Evolutionary conservation across 1,284 basidiomycete species (phyloP), one percentile per base, ranked within the genome.

Genomic region (Trichosporon ovoides): DNA sequence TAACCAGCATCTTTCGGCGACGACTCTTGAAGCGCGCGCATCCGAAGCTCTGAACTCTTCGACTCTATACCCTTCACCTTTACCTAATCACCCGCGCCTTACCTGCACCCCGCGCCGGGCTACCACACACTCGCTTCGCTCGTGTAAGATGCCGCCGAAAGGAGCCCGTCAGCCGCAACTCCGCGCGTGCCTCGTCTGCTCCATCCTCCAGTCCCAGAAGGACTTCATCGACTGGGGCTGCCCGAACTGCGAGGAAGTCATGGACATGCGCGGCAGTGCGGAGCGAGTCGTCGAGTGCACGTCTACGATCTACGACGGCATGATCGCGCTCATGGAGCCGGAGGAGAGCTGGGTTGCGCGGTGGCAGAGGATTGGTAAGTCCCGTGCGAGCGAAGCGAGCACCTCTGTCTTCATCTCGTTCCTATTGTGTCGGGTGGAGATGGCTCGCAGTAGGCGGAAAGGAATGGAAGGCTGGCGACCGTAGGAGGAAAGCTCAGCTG

Each of bases 231-330:
- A 84, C 64, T 80, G 82, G 46, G 95, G 95, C 3, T 98, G 95
- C 73, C 95, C 95, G 37, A 98, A 98, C 73, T 98, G 95, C 76
- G 95, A 98, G 69, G 89, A 95, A 68, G 83, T 95, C 66, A 84
- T 98, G 75, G 88, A 94, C 92, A 89, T 98, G 86, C 91, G 91
- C 77, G 87, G 87, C 22, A 88, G 85, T 60, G 81, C 84, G 14
- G 94, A 97, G 65, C 83, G 90, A 35, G 90, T 98, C 33, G 79
- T 84, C 12, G 82, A 85, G 58, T 97, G 92, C 77, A 98, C 95
- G 10, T 95, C 91, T n/a, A 87, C 88, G 1, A 87, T 90, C 65
- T 98, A 89, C 69, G 95, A 98, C 70, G 96, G 96, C 18, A 83
- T 92, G 52, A 90, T 98, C 67, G 86, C 92, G 5, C 85, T 94